Base-by-base conservation (phyloP, 2,329 filamentous ascomycete species). In the Diaporthe humulicola region DNA sequence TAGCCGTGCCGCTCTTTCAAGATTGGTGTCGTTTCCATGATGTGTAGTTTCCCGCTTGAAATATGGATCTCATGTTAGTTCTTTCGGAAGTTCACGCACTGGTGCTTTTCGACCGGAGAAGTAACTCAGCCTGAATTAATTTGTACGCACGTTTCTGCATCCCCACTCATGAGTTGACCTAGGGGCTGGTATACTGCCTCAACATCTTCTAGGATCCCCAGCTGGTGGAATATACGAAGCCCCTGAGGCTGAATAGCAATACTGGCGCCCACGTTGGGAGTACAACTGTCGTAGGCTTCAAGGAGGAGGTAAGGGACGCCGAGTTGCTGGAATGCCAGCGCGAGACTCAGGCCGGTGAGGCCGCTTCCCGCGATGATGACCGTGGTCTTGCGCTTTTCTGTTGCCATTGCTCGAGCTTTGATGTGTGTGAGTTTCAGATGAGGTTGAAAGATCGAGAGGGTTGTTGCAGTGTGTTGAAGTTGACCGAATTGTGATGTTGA, bases 201-300 rank as follows among this genome's bases (percentile, higher is more conserved):
- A 9, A 69, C 28, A n/a, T 52, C 64, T 19, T 69, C 10, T 15
- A 54, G 33, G 2, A 69, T 12, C 15, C 64, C 64, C 15, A 69
- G 64, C 64, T 69, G 64, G 45, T 69, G n/a, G 15, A 12, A 54
- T 30, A 69, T 69, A 7, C 64, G 64, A 3, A 69, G 64, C 8
- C 64, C 64, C 12, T 69, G n/a, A 4, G 64, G 64, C 64, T 54
- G 45, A 14, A 69, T 3, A 7, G 64, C 64, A 14, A 69, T 54
- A 33, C 64, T 69, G 30, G 64, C 64, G 22, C 64, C 64, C 9
- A 69, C 45, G 30, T 69, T 69, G 10, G 64, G 64, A 19, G 64
- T 69, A 15, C 45, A 54, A 33, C 64, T 69, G 33, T 28, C 64
- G 48, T 69, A 69, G 64, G 64, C 64, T 54, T 69, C 64, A 33